These are phyloP conservation scores for Wickerhamomyces canadensis DNA, from an alignment of 805 yeast species.

Conservation along the genomic window DNA sequence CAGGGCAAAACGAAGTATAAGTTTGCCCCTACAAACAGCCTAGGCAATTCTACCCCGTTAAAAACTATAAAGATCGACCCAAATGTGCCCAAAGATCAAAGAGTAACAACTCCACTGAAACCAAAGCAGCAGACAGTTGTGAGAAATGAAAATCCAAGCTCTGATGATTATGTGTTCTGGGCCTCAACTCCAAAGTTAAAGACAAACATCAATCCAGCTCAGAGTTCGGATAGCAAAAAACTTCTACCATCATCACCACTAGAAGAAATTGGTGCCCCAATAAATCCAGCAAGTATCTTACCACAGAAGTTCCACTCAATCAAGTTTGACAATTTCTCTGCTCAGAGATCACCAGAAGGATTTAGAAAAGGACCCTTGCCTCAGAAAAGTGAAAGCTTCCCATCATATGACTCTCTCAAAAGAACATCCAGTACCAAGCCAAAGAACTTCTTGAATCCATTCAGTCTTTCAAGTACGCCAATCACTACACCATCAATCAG, in stretches of 20 bases:
- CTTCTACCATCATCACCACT: slow-evolving; percentile 21
- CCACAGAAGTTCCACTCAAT: slow-evolving; percentile 15
- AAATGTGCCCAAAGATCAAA: slow-evolving; percentile 3
- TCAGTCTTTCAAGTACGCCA: slow-evolving; percentile 8
- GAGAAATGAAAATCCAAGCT: slow-evolving; percentile 11
- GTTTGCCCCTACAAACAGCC: slow-evolving; percentile 8
- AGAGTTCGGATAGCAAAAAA: slow-evolving; percentile 3
- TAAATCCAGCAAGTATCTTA: slow-evolving; percentile 13
- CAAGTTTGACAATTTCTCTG: slow-evolving; percentile 17
- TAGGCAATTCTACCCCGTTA: slow-evolving; percentile 7
- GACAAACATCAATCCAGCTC: slow-evolving; percentile 2
- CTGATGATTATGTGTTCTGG: slow-evolving; percentile 26
- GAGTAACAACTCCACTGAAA: slow-evolving; percentile 1
- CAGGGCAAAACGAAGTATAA: slow-evolving; percentile 7
- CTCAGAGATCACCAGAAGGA: slow-evolving; percentile 15
- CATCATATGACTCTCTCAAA: slow-evolving; percentile 2
- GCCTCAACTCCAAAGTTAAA: slow-evolving; percentile 20
- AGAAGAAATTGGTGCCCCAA: slow-evolving; percentile 7
- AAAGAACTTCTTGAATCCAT: slow-evolving; percentile 1
- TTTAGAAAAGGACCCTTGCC: slow-evolving; percentile 2
- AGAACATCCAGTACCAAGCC: slow-evolving; percentile 3
- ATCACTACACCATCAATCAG: slow-evolving; percentile 2
- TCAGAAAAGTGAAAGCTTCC: slow-evolving; percentile 11
- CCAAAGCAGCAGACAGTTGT: background rate
- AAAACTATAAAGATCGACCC: slow-evolving; percentile 3